phyloP scores from a whole-genome alignment of 306 rosid genomes.

The Oxytropis ochrocephala region DNA sequence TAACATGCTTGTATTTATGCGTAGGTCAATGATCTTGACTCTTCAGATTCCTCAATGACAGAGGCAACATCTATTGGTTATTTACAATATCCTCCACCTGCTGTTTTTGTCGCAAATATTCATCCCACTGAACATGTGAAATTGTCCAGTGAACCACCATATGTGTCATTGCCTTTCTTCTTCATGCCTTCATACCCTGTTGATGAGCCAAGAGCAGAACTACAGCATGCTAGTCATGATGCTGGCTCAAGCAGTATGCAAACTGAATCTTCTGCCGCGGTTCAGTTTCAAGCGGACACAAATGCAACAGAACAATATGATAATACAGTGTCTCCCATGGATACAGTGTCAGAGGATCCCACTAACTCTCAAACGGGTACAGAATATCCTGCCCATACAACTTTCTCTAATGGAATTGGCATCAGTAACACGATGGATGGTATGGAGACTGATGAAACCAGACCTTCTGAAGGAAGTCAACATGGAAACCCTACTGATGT shows the following conservation, averaged over 20 bases:
- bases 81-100: constrained; percentile 88
- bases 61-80: constrained; percentile 87
- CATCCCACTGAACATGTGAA: constrained; percentile 55
- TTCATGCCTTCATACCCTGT: constrained; percentile 56
- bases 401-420: constrained; percentile 35
- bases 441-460: constrained; percentile 46
- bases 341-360: constrained; percentile 36
- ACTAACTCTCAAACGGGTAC: constrained; percentile 25
- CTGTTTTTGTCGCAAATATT: constrained; percentile 73
- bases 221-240: constrained; percentile 43
- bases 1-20: constrained; percentile 24
- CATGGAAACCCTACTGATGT: constrained; percentile 33
- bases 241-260: constrained; percentile 47
- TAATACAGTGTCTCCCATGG: constrained; percentile 64
- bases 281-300: constrained; percentile 57
- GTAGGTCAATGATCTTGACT: constrained; percentile 94
- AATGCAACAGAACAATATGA: constrained; percentile 69
- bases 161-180: constrained; percentile 62
- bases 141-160: constrained; percentile 55
- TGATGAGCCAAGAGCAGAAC: constrained; percentile 58
- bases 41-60: constrained; percentile 84
- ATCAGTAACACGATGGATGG: constrained; percentile 27
- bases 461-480: constrained; percentile 27
- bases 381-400: constrained; percentile 18
- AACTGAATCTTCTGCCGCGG: constrained; percentile 59